Conservation (phyloP, 2,329 filamentous ascomycete species). For the Aspergillus flavus region DNA sequence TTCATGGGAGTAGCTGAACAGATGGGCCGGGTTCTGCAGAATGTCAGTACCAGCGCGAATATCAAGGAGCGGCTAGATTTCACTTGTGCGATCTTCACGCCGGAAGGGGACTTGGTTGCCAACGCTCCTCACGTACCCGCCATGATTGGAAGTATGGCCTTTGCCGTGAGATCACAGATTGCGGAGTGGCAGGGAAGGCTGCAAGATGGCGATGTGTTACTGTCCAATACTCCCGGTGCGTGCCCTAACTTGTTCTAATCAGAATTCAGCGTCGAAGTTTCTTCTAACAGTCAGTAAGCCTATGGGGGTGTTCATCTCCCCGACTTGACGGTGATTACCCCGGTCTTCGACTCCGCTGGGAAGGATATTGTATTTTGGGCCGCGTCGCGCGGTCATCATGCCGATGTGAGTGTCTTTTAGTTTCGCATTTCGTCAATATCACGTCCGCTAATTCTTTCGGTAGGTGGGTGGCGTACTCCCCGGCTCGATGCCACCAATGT, state of each 20-base stretch:
- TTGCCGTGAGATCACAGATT: conserved; percentile 53
- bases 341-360: conserved; percentile 56
- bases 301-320: conserved; percentile 76
- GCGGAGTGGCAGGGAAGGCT: conserved; percentile 74
- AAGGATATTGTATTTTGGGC: conserved; percentile 66
- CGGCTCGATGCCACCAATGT: conserved; percentile 64
- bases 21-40: conserved; percentile 60
- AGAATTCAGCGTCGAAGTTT: too few species aligned
- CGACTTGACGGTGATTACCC: conserved; percentile 76
- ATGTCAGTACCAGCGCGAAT: conserved; percentile 62
- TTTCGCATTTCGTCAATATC: too few species aligned
- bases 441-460: too few species aligned
- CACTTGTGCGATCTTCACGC: conserved; percentile 79
- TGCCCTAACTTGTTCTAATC: too few species aligned
- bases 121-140: conserved; percentile 75
- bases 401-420: conserved; percentile 48
- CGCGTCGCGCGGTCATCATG: conserved; percentile 72
- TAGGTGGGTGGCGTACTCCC: too few species aligned
- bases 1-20: conserved; percentile 65
- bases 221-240: conserved; percentile 58
- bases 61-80: conserved; percentile 87
- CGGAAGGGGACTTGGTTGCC: conserved; percentile 69
- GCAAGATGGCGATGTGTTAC: conserved; percentile 74
- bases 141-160: conserved; percentile 59
- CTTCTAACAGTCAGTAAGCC: too few species aligned